Evolutionary conservation across 2,329 filamentous ascomycete genomes (phyloP), one percentile per base, ranked within the genome.

Genomic region (Xylogone sp.): DNA sequence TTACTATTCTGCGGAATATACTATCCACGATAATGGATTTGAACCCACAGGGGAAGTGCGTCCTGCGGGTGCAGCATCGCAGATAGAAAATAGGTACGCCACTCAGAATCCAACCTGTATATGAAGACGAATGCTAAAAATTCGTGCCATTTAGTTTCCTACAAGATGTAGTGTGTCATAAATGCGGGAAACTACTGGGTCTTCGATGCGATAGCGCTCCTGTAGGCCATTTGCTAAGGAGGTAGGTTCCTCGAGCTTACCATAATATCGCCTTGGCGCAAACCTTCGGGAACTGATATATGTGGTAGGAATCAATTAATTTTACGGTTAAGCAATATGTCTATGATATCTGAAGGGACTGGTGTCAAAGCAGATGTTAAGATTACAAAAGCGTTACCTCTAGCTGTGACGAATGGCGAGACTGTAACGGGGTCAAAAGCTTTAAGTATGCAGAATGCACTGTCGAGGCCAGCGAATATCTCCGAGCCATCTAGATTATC

Each of bases 181-280:
- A 48, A 45, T 68, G 65, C 42, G 48, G 51, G 21, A 49, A 50
- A 21, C 44, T 59, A 9, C 13, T 67, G 5, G 65, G 65, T 7
- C 46, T 66, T 20, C 55, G 57, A 19, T 68, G 65, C 48, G 57
- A 66, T 19, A 57, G 46, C 51, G 64, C 62, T 34, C 63, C 63
- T 21, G 52, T 55, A n/a, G 59, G 53, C 12, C 60, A 67, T 56
- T 46, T 66, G 2, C 49, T 68, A 2, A 57, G 57, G 22, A 60
- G 52, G 65, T 65, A 50, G 42, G 55, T 51, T 18, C 6, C 45
- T 5, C 46, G n/a, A 39, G 13, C 13, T 39, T 5, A 39, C n/a
- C 8, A 18, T n/a, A 39, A 5, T 7, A 13, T 39, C 34, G n/a
- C n/a, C 6, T 39, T 18, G 4, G 13, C 34, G 8, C 8, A 6